A percentile compares a stretch with the other conserved stretches of the same genome.
Evolutionary conservation across 805 yeast genomes (phyloP).

Genomic region (Candida vaughaniae): DNA sequence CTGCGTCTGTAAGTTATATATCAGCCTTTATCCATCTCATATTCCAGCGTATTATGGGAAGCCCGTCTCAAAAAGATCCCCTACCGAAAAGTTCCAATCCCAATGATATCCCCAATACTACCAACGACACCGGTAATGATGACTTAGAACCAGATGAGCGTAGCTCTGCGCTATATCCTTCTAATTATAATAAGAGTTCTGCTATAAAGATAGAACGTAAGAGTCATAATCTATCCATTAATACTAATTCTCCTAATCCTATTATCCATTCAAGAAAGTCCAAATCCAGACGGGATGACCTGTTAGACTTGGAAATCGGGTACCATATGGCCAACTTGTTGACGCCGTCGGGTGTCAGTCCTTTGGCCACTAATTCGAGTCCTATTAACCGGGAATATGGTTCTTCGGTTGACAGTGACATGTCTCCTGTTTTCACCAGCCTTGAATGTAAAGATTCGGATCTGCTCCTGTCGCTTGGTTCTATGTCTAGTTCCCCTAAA

Average conservation of each 20-base stretch:
- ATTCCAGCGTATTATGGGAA: conserved; percentile 50
- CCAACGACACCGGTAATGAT: conserved; percentile 26
- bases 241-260: not conserved
- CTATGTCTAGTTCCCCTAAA: conserved; percentile 13
- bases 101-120: conserved; percentile 15
- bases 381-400: conserved; percentile 16
- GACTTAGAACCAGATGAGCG: conserved; percentile 42
- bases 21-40: too few species aligned
- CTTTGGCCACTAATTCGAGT: not conserved
- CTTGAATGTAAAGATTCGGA: conserved; percentile 31
- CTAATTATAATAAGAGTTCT: conserved; percentile 14
- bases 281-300: conserved; percentile 10
- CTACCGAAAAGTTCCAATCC: conserved; percentile 41
- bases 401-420: conserved; percentile 44
- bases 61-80: conserved; percentile 58
- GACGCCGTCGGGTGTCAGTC: conserved; percentile 3
- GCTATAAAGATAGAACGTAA: conserved; percentile 17
- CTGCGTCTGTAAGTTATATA: too few species aligned
- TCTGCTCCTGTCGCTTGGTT: conserved; percentile 38
- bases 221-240: conserved; percentile 7
- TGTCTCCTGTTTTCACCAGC: conserved; percentile 39
- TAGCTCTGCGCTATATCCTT: conserved; percentile 42
- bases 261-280: not conserved
- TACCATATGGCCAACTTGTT: conserved; percentile 46
- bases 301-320: conserved; percentile 42